Percentiles rank a stretch among this genome's conserved stretches.
Conservation (phyloP, 2,329 filamentous ascomycete genomes). For the Ophiostoma pallidulum region DNA sequence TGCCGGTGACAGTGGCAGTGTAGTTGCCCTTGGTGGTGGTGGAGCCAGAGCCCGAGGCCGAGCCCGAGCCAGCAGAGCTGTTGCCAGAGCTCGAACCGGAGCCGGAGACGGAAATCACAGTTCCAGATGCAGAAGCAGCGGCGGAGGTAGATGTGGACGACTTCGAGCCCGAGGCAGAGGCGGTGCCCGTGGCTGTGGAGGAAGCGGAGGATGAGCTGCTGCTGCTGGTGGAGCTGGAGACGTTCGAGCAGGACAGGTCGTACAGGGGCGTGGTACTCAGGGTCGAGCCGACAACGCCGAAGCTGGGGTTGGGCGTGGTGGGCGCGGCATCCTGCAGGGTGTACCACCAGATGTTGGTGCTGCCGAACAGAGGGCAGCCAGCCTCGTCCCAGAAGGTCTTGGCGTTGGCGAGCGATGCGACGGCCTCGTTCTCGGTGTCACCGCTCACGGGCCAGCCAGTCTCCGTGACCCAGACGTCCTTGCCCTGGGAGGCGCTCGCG, state of each 20-base stretch:
- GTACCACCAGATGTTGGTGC: constrained; percentile 65
- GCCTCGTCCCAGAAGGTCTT: constrained; percentile 73
- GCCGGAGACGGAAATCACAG: not conserved
- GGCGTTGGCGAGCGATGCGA: constrained; percentile 58
- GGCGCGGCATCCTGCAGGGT: constrained; percentile 59
- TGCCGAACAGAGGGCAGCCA: constrained; percentile 60
- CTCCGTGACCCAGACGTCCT: constrained; percentile 78
- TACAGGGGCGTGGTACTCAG: constrained; percentile 48
- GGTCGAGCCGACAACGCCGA: constrained; percentile 54
- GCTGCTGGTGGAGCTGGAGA: constrained; percentile 17
- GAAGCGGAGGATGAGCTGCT: constrained; percentile 8
- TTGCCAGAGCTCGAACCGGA: not conserved
- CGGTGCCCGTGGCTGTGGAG: not conserved
- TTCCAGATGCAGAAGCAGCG: not conserved
- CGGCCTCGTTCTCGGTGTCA: constrained; percentile 48
- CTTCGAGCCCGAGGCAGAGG: not conserved
- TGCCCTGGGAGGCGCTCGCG: constrained; percentile 48
- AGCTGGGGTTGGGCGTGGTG: constrained; percentile 54
- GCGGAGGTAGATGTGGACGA: too few species aligned
- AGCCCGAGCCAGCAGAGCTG: constrained; percentile 10
- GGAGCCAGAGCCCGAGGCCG: constrained; percentile 6
- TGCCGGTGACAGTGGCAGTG: constrained; percentile 19
- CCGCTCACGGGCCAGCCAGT: constrained; percentile 79
- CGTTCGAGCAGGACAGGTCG: constrained; percentile 49
- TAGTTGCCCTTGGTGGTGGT: constrained; percentile 20